Evolutionary conservation across 78 protist species (phyloP), one percentile per base, ranked within the genome.

Genomic region (Goniomonas avonlea): DNA sequence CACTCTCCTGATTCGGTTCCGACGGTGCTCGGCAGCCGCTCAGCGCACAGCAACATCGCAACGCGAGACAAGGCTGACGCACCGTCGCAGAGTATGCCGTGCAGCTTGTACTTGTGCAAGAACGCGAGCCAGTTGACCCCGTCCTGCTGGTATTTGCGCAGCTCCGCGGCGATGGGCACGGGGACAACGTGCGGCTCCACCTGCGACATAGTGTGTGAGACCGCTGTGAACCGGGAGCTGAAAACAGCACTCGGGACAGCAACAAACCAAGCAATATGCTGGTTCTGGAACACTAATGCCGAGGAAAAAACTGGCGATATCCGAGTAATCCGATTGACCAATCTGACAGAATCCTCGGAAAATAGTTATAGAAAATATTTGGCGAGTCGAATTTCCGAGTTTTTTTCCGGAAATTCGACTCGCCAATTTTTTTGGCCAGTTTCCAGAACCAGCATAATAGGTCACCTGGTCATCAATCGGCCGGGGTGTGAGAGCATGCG

Each of bases 111-210:
- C 50, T 43, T 37, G 79, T 60, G 48, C 35, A 94, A 85, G 60
- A 92, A 92, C 23, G 78, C 87, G 63, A 95, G 65, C 96, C 96
- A 95, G 68, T 83, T 81, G 27, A 95, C 69, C 43, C 98, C 98
- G 29, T 90, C 96, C 41, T 70, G 90, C 85, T 95, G 98, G 79
- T 95, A 95, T 25, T 34, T 38, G 15, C 97, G 82, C 73, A 94
- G 73, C 34, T 17, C 81, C 58, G 93, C 93, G 47, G 27, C 29
- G 45, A 90, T 35, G 41, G 11, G 27, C 40, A 77, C 37, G 41
- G 86, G 85, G 47, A 87, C 5, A 34, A 58, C 69, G 86, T 31
- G 66, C 17, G 8, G 31, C 31, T 73, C 79, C 45, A 80, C 31
- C 56, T 48, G 50, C 37, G 71, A 63, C 4, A 43, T 63, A 48